These are phyloP conservation scores for Dalbergia cultrata DNA, from an alignment of 306 rosid genomes.

Conservation along the genomic window DNA sequence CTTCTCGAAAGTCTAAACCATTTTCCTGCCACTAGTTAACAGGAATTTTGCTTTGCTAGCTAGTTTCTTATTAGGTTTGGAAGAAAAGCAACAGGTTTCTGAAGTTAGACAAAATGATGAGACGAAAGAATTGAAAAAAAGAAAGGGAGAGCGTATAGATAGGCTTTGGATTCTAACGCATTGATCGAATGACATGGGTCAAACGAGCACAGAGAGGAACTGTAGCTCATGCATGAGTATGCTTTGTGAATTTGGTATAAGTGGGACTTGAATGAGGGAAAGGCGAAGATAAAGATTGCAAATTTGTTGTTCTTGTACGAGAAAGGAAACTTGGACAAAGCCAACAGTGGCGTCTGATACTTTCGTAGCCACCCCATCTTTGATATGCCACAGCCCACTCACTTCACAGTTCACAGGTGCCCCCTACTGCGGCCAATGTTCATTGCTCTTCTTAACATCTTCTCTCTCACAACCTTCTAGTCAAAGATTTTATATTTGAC, in stretches of 20 bases:
- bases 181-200: slow-evolving; percentile 51
- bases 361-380: slow-evolving; percentile 47
- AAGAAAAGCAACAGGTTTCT: background rate
- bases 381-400: slow-evolving; percentile 47
- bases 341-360: slow-evolving; percentile 47
- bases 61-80: background rate
- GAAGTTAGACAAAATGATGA: slow-evolving; percentile 34
- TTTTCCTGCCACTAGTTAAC: background rate
- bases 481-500: slow-evolving; percentile 47
- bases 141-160: background rate
- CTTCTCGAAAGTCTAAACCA: background rate
- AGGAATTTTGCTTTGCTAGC: background rate
- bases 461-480: slow-evolving; percentile 8
- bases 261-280: slow-evolving; percentile 47
- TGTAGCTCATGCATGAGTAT: slow-evolving; percentile 42
- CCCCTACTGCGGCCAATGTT: background rate
- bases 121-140: background rate
- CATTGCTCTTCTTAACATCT: slow-evolving; percentile 23
- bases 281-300: slow-evolving; percentile 35
- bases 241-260: slow-evolving; percentile 38
- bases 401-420: slow-evolving; percentile 16
- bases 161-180: slow-evolving; percentile 51
- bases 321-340: slow-evolving; percentile 49
- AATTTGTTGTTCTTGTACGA: slow-evolving; percentile 43
- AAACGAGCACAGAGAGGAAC: slow-evolving; percentile 34